These are phyloP conservation scores for Trypanosoma platydactyli DNA, from an alignment of 208 protist species.

Conservation along the genomic window DNA sequence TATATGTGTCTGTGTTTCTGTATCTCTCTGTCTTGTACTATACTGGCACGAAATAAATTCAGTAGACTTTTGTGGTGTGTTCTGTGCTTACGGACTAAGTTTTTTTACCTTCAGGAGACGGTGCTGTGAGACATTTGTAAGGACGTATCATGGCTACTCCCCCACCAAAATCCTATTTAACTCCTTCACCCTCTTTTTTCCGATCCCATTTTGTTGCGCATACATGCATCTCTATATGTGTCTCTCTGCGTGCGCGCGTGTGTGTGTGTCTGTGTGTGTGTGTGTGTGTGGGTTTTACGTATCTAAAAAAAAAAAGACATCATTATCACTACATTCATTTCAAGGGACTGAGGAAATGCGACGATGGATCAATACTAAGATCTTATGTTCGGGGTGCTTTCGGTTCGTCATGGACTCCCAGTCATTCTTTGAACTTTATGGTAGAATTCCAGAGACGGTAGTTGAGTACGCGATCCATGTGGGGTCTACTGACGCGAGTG, in stretches of 20 bases:
- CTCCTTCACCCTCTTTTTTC: neutral
- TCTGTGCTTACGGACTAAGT: too few species aligned
- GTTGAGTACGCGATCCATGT: too few species aligned
- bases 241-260: too few species aligned
- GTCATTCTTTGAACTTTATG: constrained; percentile 29
- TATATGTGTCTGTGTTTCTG: neutral
- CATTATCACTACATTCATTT: neutral
- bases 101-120: too few species aligned
- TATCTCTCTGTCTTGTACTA: too few species aligned
- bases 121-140: too few species aligned
- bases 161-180: neutral
- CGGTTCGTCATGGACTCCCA: constrained; percentile 6
- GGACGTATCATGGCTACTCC: neutral
- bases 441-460: constrained; percentile 5
- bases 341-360: constrained; percentile 8
- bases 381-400: neutral
- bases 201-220: neutral
- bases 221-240: too few species aligned
- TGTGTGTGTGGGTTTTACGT: too few species aligned
- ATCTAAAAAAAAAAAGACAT: too few species aligned
- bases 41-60: too few species aligned
- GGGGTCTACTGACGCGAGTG: neutral
- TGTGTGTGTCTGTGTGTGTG: too few species aligned
- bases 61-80: too few species aligned
- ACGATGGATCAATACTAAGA: neutral